phyloP scores from a whole-genome alignment of 805 yeast species.

The Candida adriatica region DNA sequence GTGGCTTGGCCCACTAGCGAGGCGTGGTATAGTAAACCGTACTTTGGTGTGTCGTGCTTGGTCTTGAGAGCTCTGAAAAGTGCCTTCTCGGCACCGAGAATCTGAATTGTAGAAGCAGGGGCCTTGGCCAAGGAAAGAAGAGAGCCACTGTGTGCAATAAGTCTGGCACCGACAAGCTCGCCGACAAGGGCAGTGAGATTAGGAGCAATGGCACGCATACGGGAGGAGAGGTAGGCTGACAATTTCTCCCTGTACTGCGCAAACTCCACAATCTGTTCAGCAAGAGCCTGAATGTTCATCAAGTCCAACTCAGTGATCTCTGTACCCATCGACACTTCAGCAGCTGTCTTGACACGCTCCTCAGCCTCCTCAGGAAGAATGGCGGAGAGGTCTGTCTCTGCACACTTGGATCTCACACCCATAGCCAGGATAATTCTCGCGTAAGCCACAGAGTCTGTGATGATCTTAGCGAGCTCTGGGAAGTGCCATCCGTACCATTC shows the following conservation, averaged over 20 bases:
- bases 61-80: slow-evolving; percentile 97
- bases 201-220: slow-evolving; percentile 99
- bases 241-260: slow-evolving; percentile 95
- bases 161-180: slow-evolving; percentile 96
- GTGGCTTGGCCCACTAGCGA: slow-evolving; percentile 96
- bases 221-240: slow-evolving; percentile 80
- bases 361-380: slow-evolving; percentile 91
- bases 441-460: slow-evolving; percentile 91
- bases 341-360: slow-evolving; percentile 88
- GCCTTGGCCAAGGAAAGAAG: slow-evolving; percentile 92
- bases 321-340: slow-evolving; percentile 99
- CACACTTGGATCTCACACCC: slow-evolving; percentile 91
- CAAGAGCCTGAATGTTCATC: slow-evolving; percentile 80
- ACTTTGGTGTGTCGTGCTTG: slow-evolving; percentile 97
- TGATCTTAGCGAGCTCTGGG: slow-evolving; percentile 98
- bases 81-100: slow-evolving; percentile 98
- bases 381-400: slow-evolving; percentile 83
- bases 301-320: slow-evolving; percentile 92
- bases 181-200: slow-evolving; percentile 93
- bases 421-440: slow-evolving; percentile 89
- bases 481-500: slow-evolving; percentile 99
- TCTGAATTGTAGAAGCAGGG: slow-evolving; percentile 97
- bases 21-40: slow-evolving; percentile 95
- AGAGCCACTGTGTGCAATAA: slow-evolving; percentile 96
- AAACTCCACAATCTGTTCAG: slow-evolving; percentile 94